Conservation (phyloP, 2,329 filamentous ascomycete species). For the Blastomyces parvus region DNA sequence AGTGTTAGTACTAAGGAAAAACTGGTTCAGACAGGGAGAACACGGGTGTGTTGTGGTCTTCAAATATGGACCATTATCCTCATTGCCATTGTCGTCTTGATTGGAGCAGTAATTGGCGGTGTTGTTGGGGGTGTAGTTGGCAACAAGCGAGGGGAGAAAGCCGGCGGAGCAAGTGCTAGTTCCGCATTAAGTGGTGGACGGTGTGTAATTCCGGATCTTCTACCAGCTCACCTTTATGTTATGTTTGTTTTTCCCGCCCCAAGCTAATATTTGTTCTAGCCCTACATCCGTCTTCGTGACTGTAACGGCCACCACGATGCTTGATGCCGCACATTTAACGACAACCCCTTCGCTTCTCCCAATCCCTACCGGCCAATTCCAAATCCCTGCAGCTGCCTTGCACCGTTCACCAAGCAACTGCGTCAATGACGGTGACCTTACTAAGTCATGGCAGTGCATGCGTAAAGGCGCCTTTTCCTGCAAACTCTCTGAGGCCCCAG, state of each 20-base stretch:
- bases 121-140: slow-evolving; percentile 46
- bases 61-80: slow-evolving; percentile 44
- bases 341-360: slow-evolving; percentile 36
- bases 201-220: slow-evolving; percentile 8
- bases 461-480: slow-evolving; percentile 21
- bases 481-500: slow-evolving; percentile 18
- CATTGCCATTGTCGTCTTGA: slow-evolving; percentile 37
- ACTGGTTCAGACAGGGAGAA: slow-evolving; percentile 36
- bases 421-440: slow-evolving; percentile 37
- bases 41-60: slow-evolving; percentile 41
- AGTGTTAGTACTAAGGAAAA: slow-evolving; percentile 36
- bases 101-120: slow-evolving; percentile 44
- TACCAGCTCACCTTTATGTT: background rate
- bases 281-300: slow-evolving; percentile 33
- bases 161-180: slow-evolving; percentile 9
- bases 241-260: slow-evolving; percentile 10
- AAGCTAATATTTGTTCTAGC: slow-evolving; percentile 19
- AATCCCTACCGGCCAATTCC: slow-evolving; percentile 43
- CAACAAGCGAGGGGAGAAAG: slow-evolving; percentile 29
- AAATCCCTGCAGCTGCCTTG: slow-evolving; percentile 39
- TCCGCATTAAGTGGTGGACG: slow-evolving; percentile 11
- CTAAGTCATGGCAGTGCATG: slow-evolving; percentile 44
- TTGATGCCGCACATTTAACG: slow-evolving; percentile 44
- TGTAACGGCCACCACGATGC: slow-evolving; percentile 39
- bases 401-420: slow-evolving; percentile 43